Evolutionary conservation across 495 filamentous ascomycete species (phyloP), one percentile per base, ranked within the genome.

Genomic region (Rostrohypoxylon terebratum): DNA sequence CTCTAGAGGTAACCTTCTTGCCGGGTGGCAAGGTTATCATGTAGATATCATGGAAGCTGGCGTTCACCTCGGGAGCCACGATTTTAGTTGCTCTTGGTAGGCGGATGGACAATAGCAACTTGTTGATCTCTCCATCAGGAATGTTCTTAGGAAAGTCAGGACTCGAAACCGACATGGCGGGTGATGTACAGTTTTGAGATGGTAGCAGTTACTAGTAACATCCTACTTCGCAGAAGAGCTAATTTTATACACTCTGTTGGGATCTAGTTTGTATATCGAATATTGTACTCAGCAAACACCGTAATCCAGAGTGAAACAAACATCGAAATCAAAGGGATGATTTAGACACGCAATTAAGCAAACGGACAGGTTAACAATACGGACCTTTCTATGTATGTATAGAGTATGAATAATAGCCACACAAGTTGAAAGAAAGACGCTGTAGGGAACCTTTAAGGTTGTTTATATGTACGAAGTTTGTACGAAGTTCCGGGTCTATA

Each of bases 41-140:
- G 50, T 71, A 77, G 57, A 75, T 75, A 53, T 57, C 42, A 51
- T 77, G 75, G 53, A 68, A 77, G 14, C 51, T 65, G 31, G 71
- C 68, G 21, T 25, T 9, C 13, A 21, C 33, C 54, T 23, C 21
- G 54, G 14, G 13, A 21, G 1, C 1, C 4, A 4, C 4, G 7
- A 58, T 58, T 1, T 21, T 38, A 38, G 33, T 21, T 33, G 54
- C 54, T n/a, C 40, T 21, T 3, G 54, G 54, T 21, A 58, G 9
- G 8, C 33, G 2, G 16, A 58, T 38, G n/a, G 54, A 58, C n/a
- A 36, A 16, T 8, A 58, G 13, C 21, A 58, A 16, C 3, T 38
- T 28, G 18, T 58, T 40, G 2, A 58, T 58, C 4, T 33, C 18
- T 38, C 21, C 33, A 10, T 36, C 4, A 20, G 33, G 5, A 16